Conservation (phyloP, 176 grass and related monocot species). For the Triticum dicoccoides region DNA sequence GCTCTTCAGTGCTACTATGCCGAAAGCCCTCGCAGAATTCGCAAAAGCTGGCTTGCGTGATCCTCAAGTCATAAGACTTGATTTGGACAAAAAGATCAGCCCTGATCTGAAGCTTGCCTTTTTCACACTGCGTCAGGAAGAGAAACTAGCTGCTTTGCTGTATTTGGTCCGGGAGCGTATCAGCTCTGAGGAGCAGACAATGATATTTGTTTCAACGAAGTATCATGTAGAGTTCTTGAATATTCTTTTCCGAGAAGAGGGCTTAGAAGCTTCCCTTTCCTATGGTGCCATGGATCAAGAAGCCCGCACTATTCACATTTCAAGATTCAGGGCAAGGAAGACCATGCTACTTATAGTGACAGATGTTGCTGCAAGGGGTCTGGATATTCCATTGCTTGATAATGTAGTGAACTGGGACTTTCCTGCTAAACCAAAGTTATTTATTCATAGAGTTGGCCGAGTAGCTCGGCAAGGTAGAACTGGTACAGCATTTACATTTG, state of each 20-base stretch:
- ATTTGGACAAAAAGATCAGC: constrained; percentile 86
- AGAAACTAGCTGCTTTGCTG: constrained; percentile 86
- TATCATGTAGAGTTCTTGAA: constrained; percentile 95
- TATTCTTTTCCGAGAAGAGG: constrained; percentile 84
- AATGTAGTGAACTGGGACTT: constrained; percentile 99
- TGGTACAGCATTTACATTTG: constrained; percentile 93
- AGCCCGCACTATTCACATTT: constrained; percentile 85
- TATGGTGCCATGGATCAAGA: constrained; percentile 99
- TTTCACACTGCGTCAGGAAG: constrained; percentile 87
- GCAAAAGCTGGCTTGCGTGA: constrained; percentile 86
- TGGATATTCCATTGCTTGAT: constrained; percentile 98
- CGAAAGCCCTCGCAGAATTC: constrained; percentile 77
- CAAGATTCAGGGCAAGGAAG: constrained; percentile 82
- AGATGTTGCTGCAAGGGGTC: constrained; percentile 93
- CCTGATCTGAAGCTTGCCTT: constrained; percentile 84
- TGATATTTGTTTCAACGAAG: constrained; percentile 97
- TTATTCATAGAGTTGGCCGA: constrained; percentile 91
- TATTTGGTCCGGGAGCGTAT: constrained; percentile 89
- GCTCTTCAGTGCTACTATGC: constrained; percentile 92
- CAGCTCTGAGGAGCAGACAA: constrained; percentile 73
- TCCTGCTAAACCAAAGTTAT: constrained; percentile 89
- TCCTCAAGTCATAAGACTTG: constrained; percentile 75
- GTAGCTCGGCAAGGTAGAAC: constrained; percentile 78
- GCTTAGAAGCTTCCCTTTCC: constrained; percentile 70
- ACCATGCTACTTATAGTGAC: constrained; percentile 96